A percentile compares a stretch with the other conserved stretches of the same genome.
phyloP scores from a whole-genome alignment of 2,329 filamentous ascomycete genomes.

The Pseudogymnoascus sp. region DNA sequence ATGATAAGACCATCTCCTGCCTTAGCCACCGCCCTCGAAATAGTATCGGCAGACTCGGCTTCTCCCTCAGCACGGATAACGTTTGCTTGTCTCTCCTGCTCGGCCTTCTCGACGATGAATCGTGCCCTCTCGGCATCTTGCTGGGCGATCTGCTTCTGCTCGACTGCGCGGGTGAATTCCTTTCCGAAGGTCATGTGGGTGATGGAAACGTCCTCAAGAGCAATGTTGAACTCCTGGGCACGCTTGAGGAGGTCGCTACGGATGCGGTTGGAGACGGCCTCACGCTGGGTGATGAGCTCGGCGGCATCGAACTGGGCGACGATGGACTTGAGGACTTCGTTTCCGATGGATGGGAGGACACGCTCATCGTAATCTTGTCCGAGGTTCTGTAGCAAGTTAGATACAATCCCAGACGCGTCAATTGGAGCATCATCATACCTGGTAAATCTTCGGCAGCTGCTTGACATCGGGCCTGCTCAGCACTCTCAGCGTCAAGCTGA shows the following conservation, averaged over 20 bases:
- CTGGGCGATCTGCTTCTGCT: conserved; percentile 99
- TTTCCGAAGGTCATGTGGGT: conserved; percentile 99
- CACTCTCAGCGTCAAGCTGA: conserved; percentile 92
- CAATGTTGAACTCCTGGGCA: conserved; percentile 96
- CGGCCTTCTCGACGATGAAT: conserved; percentile 97
- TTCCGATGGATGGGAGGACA: conserved; percentile 95
- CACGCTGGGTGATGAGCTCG: conserved; percentile 97
- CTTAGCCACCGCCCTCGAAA: conserved; percentile 88
- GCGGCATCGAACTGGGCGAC: conserved; percentile 98
- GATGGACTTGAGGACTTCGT: conserved; percentile 97
- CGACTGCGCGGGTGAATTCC: conserved; percentile 96
- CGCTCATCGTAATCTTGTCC: conserved; percentile 98
- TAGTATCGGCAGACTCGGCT: conserved; percentile 92
- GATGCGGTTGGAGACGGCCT: conserved; percentile 93
- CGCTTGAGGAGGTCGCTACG: conserved; percentile 84
- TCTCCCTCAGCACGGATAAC: conserved; percentile 98
- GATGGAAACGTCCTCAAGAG: conserved; percentile 96
- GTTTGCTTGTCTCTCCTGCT: conserved; percentile 97
- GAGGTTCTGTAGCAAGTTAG: conserved; percentile 59
- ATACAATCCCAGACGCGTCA: background rate
- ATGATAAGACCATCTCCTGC: conserved; percentile 86
- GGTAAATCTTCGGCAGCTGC: conserved; percentile 93
- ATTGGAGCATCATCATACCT: conserved; percentile 48
- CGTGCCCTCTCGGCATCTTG: conserved; percentile 95
- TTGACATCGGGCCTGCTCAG: conserved; percentile 90